Base-by-base conservation (phyloP, 192 early-diverging fungal genomes). In the Linnemannia exigua region DNA sequence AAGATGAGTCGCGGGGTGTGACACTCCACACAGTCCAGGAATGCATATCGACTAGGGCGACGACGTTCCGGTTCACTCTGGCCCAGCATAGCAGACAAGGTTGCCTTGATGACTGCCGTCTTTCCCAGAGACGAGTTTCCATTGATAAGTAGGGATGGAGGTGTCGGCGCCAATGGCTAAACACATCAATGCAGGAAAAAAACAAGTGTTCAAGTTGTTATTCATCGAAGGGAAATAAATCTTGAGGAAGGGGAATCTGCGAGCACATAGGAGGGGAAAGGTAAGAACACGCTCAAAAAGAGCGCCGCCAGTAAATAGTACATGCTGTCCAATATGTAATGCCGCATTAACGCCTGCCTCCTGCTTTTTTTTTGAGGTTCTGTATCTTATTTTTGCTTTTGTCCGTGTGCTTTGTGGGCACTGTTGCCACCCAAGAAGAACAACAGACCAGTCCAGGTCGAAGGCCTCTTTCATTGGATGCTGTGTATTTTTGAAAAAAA, bases 21-120 rank as follows among this genome's bases (percentile, higher is more conserved):
- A 70, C 95, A 93, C 82, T 96, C 96, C 11, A 96, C 87, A 78
- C 95, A 95, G 87, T 95, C 94, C 9, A 97, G 77, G 76, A 90
- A 94, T 9, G 92, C 91, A 72, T 83, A 91, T 47, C 84, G 79
- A 70, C 76, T 84, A 4, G 87, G 75, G 4, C 25, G 58, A 63
- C 28, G 58, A 63, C 25, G 58, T 63, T 63, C 58, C 28, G 28
- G 3, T 63, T 14, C 25, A 63, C 8, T 63, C 14, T 63, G 58
- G 15, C 80, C 63, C 3, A 92, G 73, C 4, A 80, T 50, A 6
- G 71, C 72, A 0, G 75, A 73, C 9, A 88, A 28, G 33, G 80
- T 48, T 5, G 67, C 31, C 35, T 81, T 80, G 22, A 91, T 69
- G 8, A 92, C 80, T 2, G 86, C 84, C 2, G 88, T 91, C 66